A percentile compares a stretch with the other conserved stretches of the same genome.
Conservation (phyloP, 176 grass and related monocot genomes). For the Elaeis guineensis region DNA sequence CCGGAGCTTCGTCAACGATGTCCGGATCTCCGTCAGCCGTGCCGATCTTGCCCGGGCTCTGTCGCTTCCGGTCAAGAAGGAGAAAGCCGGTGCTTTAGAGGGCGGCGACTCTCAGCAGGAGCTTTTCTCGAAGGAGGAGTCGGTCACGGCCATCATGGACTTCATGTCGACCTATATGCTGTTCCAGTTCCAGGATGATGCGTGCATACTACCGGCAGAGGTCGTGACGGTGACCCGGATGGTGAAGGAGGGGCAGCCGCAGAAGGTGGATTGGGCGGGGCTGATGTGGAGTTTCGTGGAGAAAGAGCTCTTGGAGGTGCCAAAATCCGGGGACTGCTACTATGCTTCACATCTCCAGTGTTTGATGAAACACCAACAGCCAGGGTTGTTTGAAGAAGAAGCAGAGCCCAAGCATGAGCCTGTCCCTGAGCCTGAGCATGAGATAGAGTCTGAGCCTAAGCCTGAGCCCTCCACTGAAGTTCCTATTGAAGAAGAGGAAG, state of each 20-base stretch:
- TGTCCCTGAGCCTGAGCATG: too few relatives aligned
- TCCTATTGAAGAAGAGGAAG: constrained; percentile 29
- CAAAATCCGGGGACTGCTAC: constrained; percentile 47
- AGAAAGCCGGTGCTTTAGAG: constrained; percentile 5
- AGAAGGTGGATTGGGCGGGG: constrained; percentile 72
- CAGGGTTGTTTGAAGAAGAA: constrained; percentile 24
- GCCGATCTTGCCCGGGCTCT: constrained; percentile 52
- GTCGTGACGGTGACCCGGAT: constrained; percentile 40
- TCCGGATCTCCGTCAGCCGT: constrained; percentile 41
- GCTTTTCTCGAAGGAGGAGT: constrained; percentile 30
- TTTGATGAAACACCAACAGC: constrained; percentile 51
- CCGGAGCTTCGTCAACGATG: constrained; percentile 57
- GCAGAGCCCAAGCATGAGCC: not conserved
- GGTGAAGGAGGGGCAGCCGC: constrained; percentile 56
- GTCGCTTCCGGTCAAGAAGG: constrained; percentile 43
- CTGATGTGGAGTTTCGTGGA: constrained; percentile 78
- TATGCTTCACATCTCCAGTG: constrained; percentile 63
- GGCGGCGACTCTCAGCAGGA: constrained; percentile 1
- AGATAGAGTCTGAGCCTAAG: too few relatives aligned
- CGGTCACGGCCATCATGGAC: constrained; percentile 25
- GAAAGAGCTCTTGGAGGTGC: constrained; percentile 66
- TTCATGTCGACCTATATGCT: constrained; percentile 59
- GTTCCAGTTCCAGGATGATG: constrained; percentile 51
- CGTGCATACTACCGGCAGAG: constrained; percentile 57
- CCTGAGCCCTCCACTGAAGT: too few relatives aligned